phyloP scores from a whole-genome alignment of 176 grass and related monocot genomes.

The Hordeum marinum region DNA sequence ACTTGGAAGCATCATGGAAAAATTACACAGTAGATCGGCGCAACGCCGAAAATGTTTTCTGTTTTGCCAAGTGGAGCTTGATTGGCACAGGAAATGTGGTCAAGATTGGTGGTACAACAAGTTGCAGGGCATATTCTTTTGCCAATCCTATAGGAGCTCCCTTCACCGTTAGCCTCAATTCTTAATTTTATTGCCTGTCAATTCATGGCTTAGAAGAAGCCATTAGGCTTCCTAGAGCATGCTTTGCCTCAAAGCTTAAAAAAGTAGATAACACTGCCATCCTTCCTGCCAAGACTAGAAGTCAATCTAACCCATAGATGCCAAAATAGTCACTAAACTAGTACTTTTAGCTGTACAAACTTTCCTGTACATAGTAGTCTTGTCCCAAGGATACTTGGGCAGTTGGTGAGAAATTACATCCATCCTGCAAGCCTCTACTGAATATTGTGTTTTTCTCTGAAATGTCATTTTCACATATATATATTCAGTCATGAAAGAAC shows the following conservation, averaged over 20 bases:
- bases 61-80: conserved; percentile 32
- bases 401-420: conserved; percentile 15
- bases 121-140: conserved; percentile 47
- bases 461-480: background rate
- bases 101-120: conserved; percentile 37
- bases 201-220: conserved; percentile 42
- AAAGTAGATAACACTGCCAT: conserved; percentile 31
- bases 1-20: conserved; percentile 33
- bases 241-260: conserved; percentile 43
- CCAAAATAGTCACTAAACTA: conserved; percentile 24
- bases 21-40: conserved; percentile 14
- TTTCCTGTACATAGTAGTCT: background rate
- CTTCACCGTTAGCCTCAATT: conserved; percentile 26
- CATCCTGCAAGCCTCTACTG: conserved; percentile 1
- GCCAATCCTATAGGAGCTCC: conserved; percentile 24
- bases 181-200: conserved; percentile 43
- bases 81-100: conserved; percentile 35
- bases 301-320: conserved; percentile 40
- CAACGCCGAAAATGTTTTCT: conserved; percentile 9
- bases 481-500: conserved; percentile 8
- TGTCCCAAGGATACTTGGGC: background rate
- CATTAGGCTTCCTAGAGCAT: conserved; percentile 16
- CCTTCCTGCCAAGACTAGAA: conserved; percentile 32
- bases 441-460: conserved; percentile 10
- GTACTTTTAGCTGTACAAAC: background rate